Evolutionary conservation across 2,329 filamentous ascomycete genomes (phyloP).

Genomic region (Thelonectria olida): DNA sequence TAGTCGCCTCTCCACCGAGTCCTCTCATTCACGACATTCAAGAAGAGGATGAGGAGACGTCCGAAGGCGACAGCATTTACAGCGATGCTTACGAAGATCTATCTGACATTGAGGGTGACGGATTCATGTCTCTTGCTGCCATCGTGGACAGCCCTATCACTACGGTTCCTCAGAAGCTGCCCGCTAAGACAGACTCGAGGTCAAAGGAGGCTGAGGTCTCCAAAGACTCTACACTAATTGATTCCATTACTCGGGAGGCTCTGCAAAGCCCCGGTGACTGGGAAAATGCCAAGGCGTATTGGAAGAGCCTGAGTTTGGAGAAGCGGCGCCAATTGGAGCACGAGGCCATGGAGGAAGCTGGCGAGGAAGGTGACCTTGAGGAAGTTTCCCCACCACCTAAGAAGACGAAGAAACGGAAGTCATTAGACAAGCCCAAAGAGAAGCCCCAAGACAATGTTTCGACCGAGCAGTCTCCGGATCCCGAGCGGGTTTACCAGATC

Average conservation of each 20-base stretch:
- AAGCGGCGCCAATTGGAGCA: conserved; percentile 70
- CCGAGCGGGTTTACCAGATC: conserved; percentile 52
- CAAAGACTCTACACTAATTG: conserved; percentile 1
- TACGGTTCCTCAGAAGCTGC: conserved; percentile 32
- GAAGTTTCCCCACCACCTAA: conserved; percentile 40
- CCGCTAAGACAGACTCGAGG: conserved; percentile 36
- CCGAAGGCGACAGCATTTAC: conserved; percentile 69
- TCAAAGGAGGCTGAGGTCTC: conserved; percentile 24
- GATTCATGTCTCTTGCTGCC: conserved; percentile 78
- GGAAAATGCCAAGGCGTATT: conserved; percentile 75
- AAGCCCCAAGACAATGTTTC: conserved; percentile 10
- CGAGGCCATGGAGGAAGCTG: conserved; percentile 64
- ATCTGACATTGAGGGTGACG: conserved; percentile 70
- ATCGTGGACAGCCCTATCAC: conserved; percentile 68
- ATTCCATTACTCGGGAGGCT: not conserved
- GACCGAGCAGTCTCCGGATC: conserved; percentile 19
- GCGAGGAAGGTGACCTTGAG: conserved; percentile 52
- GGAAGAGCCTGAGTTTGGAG: conserved; percentile 71
- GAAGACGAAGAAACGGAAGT: conserved; percentile 49
- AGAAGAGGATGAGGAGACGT: conserved; percentile 55
- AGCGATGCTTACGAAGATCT: conserved; percentile 82
- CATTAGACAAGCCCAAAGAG: conserved; percentile 15
- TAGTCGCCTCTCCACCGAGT: conserved; percentile 18
- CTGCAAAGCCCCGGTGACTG: conserved; percentile 59
- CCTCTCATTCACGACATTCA: conserved; percentile 46